These are phyloP conservation scores for Diaporthe aspalathi DNA, from an alignment of 2,329 filamentous ascomycete genomes.

Conservation along the genomic window DNA sequence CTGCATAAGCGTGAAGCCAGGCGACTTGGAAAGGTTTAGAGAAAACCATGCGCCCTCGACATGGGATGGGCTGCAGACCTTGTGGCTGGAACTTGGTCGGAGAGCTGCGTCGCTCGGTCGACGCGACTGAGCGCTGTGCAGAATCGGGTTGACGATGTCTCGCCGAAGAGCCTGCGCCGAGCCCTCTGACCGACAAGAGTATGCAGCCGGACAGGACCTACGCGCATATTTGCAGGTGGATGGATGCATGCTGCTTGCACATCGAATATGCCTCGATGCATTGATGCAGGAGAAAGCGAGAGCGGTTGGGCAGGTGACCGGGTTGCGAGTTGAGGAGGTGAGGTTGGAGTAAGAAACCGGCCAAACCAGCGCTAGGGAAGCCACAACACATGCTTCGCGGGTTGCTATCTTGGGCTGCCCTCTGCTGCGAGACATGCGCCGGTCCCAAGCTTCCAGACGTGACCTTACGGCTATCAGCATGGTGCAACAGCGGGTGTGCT, in stretches of 20 bases:
- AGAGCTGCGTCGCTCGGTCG: not conserved
- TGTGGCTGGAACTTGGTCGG: not conserved
- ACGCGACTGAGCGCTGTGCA: not conserved
- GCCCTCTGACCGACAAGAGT: not conserved
- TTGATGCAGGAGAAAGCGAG: not conserved
- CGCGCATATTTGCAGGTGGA: no score
- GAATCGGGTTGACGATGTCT: not conserved
- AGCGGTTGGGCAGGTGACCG: not conserved
- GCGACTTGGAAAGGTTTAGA: not conserved
- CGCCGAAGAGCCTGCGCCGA: not conserved
- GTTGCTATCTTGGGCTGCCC: not conserved
- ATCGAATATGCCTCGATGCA: not conserved
- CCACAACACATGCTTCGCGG: not conserved
- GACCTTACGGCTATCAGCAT: slow-evolving; percentile 18
- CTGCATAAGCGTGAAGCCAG: not conserved
- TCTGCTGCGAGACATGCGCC: not conserved
- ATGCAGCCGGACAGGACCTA: not conserved
- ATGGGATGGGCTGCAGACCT: not conserved
- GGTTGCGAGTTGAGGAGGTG: not conserved
- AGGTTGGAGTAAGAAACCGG: slow-evolving; percentile 1
- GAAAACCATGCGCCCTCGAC: not conserved
- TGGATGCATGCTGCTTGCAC: not conserved
- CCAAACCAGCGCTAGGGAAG: slow-evolving; percentile 6
- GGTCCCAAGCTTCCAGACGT: no score
- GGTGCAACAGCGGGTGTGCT: slow-evolving; percentile 23